Percentiles rank a stretch among this genome's conserved stretches.
Conservation (phyloP, 768 basidiomycete genomes). For the Auriscalpium vulgare region DNA sequence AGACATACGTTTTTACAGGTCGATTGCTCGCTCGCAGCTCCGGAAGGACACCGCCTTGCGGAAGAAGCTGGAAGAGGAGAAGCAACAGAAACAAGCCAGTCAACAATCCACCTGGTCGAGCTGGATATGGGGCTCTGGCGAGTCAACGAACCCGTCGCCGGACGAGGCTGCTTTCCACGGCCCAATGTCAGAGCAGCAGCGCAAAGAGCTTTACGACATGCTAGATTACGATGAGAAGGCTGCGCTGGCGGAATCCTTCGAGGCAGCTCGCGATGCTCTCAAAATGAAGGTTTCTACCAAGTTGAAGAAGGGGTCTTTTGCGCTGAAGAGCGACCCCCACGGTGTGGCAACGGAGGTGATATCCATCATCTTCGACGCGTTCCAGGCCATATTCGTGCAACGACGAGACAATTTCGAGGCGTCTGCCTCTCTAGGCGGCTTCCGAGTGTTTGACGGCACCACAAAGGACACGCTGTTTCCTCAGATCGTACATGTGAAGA, state of each 20-base stretch:
- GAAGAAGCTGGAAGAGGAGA: conserved; percentile 61
- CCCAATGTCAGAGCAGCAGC: conserved; percentile 83
- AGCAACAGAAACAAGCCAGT: conserved; percentile 43
- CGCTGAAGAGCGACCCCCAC: conserved; percentile 70
- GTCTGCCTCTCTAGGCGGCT: conserved; percentile 74
- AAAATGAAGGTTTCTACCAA: conserved; percentile 68
- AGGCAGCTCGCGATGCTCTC: conserved; percentile 71
- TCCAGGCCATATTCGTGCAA: conserved; percentile 78
- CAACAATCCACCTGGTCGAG: conserved; percentile 48
- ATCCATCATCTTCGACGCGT: conserved; percentile 80
- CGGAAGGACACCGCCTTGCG: conserved; percentile 74
- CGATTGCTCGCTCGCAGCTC: conserved; percentile 81
- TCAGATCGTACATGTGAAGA: conserved; percentile 79
- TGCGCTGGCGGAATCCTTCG: conserved; percentile 59
- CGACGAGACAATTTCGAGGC: conserved; percentile 83
- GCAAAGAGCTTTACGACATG: conserved; percentile 80
- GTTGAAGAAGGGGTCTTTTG: conserved; percentile 83
- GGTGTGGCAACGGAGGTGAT: conserved; percentile 60
- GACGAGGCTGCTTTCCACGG: conserved; percentile 55
- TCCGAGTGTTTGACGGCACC: conserved; percentile 90
- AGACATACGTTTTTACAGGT: conserved; percentile 95
- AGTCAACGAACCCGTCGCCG: conserved; percentile 23
- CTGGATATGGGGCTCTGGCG: conserved; percentile 81
- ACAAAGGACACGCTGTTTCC: conserved; percentile 70
- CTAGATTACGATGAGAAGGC: conserved; percentile 90